phyloP scores from a whole-genome alignment of 768 basidiomycete species.

The Rhizopogon sp. region DNA sequence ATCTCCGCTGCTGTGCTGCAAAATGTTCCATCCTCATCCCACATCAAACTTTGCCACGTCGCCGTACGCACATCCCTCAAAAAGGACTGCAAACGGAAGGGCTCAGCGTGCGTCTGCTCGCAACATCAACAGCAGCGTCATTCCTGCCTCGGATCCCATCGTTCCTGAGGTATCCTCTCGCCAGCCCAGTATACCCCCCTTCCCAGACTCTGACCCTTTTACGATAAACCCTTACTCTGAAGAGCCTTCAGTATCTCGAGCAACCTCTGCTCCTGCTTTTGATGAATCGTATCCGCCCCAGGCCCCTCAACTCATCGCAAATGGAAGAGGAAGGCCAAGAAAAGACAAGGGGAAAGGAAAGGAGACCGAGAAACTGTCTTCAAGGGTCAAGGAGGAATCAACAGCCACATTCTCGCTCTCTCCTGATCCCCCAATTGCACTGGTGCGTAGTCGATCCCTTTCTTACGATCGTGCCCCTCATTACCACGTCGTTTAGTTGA shows the following conservation, averaged over 20 bases:
- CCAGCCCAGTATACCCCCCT: constrained; percentile 32
- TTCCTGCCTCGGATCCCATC: constrained; percentile 29
- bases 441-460: constrained; percentile 27
- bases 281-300: constrained; percentile 19
- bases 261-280: constrained; percentile 42
- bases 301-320: not conserved
- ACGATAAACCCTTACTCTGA: constrained; percentile 53
- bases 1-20: constrained; percentile 10
- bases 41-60: constrained; percentile 6
- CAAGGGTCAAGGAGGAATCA: constrained; percentile 45
- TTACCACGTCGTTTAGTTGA: constrained; percentile 32
- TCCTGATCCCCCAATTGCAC: constrained; percentile 27
- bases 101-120: constrained; percentile 73
- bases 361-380: constrained; percentile 29
- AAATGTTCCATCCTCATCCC: constrained; percentile 22
- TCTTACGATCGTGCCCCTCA: constrained; percentile 13
- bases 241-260: constrained; percentile 55
- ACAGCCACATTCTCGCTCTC: constrained; percentile 29
- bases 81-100: constrained; percentile 56
- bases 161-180: constrained; percentile 37
- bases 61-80: constrained; percentile 8
- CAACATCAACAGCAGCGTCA: constrained; percentile 43
- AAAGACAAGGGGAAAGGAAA: constrained; percentile 47
- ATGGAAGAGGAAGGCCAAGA: constrained; percentile 25
- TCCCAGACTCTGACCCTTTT: constrained; percentile 48